These are phyloP conservation scores for Pichia sp. DNA, from an alignment of 1,139 yeast species.

Conservation along the genomic window DNA sequence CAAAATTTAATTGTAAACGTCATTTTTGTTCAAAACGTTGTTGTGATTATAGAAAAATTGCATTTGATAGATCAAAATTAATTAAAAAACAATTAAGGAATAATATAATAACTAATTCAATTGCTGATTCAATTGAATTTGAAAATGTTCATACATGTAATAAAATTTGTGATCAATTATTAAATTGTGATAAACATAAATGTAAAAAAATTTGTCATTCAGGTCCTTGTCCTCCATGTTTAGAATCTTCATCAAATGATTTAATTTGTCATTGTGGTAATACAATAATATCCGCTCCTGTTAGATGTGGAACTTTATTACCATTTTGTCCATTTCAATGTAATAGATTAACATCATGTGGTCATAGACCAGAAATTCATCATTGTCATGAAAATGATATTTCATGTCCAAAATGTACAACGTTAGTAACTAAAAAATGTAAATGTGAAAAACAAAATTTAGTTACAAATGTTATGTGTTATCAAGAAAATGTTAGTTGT, in stretches of 20 bases:
- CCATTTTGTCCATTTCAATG: slow-evolving; percentile 72
- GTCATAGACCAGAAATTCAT: slow-evolving; percentile 70
- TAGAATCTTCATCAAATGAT: slow-evolving; percentile 79
- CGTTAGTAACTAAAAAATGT: slow-evolving; percentile 55
- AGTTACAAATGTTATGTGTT: slow-evolving; percentile 65
- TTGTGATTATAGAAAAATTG: slow-evolving; percentile 61
- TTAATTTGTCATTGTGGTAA: slow-evolving; percentile 79
- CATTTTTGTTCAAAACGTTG: slow-evolving; percentile 70
- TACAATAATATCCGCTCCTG: slow-evolving; percentile 78
- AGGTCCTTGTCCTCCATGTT: slow-evolving; percentile 80
- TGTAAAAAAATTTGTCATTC: slow-evolving; percentile 76
- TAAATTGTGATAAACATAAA: slow-evolving; percentile 66
- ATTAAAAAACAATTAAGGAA: slow-evolving; percentile 43
- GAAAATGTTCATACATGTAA: slow-evolving; percentile 81
- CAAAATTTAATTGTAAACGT: slow-evolving; percentile 70
- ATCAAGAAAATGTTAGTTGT: slow-evolving; percentile 65
- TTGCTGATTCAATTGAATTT: slow-evolving; percentile 44
- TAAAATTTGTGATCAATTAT: slow-evolving; percentile 55
- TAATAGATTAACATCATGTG: slow-evolving; percentile 56
- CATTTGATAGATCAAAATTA: slow-evolving; percentile 55
- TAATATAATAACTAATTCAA: slow-evolving; percentile 29
- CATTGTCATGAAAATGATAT: slow-evolving; percentile 63
- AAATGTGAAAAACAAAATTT: slow-evolving; percentile 57
- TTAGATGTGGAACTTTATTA: slow-evolving; percentile 73
- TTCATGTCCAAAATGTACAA: slow-evolving; percentile 75